phyloP scores from a whole-genome alignment of 805 yeast genomes.

The Candida sithepensis region DNA sequence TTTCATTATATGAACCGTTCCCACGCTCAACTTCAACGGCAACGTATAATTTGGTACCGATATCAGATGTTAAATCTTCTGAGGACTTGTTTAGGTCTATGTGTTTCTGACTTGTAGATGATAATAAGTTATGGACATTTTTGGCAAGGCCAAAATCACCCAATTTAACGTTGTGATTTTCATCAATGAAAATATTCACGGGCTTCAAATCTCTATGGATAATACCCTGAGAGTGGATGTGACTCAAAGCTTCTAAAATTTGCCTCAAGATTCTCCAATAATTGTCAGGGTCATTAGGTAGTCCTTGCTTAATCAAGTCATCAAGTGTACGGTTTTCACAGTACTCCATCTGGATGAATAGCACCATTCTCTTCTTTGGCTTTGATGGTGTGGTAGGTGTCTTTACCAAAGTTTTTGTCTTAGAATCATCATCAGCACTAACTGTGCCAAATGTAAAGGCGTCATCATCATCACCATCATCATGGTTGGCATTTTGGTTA shows the following conservation, averaged over 20 bases:
- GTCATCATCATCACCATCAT: constrained; percentile 10
- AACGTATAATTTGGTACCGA: constrained; percentile 91
- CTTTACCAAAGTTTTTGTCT: constrained; percentile 4
- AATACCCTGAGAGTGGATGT: constrained; percentile 90
- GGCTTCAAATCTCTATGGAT: constrained; percentile 96
- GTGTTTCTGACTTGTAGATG: constrained; percentile 11
- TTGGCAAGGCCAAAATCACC: constrained; percentile 98
- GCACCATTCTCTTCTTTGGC: constrained; percentile 51
- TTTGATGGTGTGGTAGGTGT: constrained; percentile 9
- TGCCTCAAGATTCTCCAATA: constrained; percentile 91
- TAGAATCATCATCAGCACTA: constrained; percentile 3
- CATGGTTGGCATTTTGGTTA: constrained; percentile 4
- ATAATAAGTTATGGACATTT: constrained; percentile 57
- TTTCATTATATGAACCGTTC: constrained; percentile 75
- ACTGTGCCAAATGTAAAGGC: constrained; percentile 26
- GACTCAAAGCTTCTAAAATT: constrained; percentile 81
- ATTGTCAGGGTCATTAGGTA: constrained; percentile 67
- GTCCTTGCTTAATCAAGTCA: constrained; percentile 76
- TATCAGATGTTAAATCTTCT: constrained; percentile 85
- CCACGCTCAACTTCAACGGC: constrained; percentile 85
- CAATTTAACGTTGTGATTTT: constrained; percentile 80
- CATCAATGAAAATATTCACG: constrained; percentile 91
- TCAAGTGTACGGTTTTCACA: constrained; percentile 90
- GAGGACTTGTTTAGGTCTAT: constrained; percentile 28
- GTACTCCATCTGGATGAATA: constrained; percentile 97